A percentile compares a stretch with the other conserved stretches of the same genome.
Evolutionary conservation across 2,329 filamentous ascomycete species (phyloP).

Genomic region (Colletotrichum sp.): DNA sequence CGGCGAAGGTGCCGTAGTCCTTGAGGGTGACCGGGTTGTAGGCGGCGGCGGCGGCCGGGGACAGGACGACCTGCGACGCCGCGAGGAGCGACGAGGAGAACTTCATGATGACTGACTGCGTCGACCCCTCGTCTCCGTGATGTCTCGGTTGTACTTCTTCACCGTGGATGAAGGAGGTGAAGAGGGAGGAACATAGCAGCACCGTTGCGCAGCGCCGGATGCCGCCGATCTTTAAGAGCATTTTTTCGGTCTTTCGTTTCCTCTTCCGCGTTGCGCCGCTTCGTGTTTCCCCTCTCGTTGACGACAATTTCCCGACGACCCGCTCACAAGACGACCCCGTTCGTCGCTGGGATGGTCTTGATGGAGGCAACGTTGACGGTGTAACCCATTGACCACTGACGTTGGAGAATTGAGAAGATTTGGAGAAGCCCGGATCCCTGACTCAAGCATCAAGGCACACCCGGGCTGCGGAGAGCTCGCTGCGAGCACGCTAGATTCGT

Average conservation of each 20-base stretch:
- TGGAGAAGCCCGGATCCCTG: background rate
- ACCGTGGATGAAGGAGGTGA: background rate
- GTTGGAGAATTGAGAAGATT: background rate
- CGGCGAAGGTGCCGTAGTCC: slow-evolving; percentile 44
- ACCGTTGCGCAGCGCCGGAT: background rate
- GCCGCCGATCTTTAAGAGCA: background rate
- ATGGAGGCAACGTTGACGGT: background rate
- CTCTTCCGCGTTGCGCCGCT: background rate
- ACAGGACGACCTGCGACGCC: slow-evolving; percentile 4
- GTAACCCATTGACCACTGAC: background rate
- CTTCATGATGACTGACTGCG: background rate
- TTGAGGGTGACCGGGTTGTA: slow-evolving; percentile 31
- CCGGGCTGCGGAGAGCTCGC: background rate
- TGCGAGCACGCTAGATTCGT: background rate
- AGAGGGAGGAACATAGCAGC: background rate
- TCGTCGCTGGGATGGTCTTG: background rate
- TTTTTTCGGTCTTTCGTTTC: background rate
- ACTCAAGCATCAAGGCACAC: background rate
- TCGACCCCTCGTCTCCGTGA: background rate
- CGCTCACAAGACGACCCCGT: background rate
- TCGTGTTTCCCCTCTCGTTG: background rate
- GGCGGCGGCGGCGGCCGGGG: background rate
- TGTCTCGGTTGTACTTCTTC: background rate
- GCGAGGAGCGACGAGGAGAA: slow-evolving; percentile 5
- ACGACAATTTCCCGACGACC: background rate